Evolutionary conservation across 2,329 filamentous ascomycete species (phyloP).

Genomic region (Fusarium longipes): DNA sequence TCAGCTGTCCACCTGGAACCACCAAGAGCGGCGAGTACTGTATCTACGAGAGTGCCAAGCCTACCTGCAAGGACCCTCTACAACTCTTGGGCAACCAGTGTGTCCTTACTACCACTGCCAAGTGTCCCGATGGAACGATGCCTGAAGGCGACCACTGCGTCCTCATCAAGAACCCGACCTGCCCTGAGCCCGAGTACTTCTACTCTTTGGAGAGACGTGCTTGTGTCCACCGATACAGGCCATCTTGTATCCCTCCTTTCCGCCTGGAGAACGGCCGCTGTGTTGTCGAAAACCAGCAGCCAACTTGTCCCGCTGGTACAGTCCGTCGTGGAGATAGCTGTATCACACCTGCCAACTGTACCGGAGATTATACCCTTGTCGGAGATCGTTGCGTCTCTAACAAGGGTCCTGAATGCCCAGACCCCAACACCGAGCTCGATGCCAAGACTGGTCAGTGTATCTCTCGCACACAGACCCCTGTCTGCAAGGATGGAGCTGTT

Average conservation of each 20-base stretch:
- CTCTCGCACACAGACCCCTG: background rate
- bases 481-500: background rate
- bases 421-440: background rate
- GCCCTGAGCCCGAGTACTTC: background rate
- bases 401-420: background rate
- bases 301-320: background rate
- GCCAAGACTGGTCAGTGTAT: background rate
- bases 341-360: background rate
- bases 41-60: background rate
- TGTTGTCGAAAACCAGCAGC: background rate
- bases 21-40: background rate
- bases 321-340: background rate
- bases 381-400: background rate
- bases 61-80: background rate
- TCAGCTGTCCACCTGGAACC: constrained; percentile 1
- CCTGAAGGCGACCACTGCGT: constrained; percentile 1
- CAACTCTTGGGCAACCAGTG: background rate
- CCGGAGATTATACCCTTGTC: background rate
- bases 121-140: background rate
- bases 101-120: background rate
- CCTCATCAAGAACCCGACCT: background rate
- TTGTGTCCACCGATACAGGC: background rate
- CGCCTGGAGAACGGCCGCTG: background rate
- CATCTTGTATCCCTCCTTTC: background rate
- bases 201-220: background rate